Base-by-base conservation (phyloP, 805 yeast genomes). In the Starmerella tilneyi region DNA sequence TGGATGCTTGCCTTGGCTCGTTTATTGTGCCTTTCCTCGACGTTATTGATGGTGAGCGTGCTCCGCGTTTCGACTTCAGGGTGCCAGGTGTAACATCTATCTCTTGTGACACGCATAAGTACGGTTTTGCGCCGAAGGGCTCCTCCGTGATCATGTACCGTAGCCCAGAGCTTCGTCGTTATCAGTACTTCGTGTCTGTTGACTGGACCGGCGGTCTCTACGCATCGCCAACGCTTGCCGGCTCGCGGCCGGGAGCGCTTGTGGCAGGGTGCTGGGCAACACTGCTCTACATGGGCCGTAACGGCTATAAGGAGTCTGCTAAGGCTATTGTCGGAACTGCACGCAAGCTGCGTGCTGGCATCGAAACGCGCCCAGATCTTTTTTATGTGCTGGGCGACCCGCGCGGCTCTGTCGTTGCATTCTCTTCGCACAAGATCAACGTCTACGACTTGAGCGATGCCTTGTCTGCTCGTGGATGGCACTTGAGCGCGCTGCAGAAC, bases 231-330 rank as follows among this genome's bases (percentile, higher is more conserved):
- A 92, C 97, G 0, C 67, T 92, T 41, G 96, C 97, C 0, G 98
- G 98, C 1, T 84, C 95, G 9, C 74, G 97, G 52, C 97, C 97
- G 0, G 98, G 98, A 39, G 96, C 97, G 0, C 68, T 89, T 28
- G 82, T 86, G 72, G 97, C 82, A n/a, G 97, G 96, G 0, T 88
- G 97, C 62, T 92, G 97, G 96, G 94, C 96, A 0, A 86, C 96
- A 0, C 66, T 89, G 72, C 65, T 89, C 36, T 71, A 73, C 51
- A 70, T 88, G 45, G 98, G 98, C 31, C 77, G 75, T 45, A 74
- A 75, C n/a, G 97, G 97, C 0, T 89, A 89, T 62, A 69, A 63
- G 5, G 60, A 78, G 49, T 72, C 79, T 2, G 79, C 94, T 51
- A 63, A 61, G 45, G 77, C 75, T 11, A 88, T 89, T 41, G 76